Evolutionary conservation across 345 rosid genomes (phyloP), one percentile per base, ranked within the genome.

Genomic region (Ricinus communis): DNA sequence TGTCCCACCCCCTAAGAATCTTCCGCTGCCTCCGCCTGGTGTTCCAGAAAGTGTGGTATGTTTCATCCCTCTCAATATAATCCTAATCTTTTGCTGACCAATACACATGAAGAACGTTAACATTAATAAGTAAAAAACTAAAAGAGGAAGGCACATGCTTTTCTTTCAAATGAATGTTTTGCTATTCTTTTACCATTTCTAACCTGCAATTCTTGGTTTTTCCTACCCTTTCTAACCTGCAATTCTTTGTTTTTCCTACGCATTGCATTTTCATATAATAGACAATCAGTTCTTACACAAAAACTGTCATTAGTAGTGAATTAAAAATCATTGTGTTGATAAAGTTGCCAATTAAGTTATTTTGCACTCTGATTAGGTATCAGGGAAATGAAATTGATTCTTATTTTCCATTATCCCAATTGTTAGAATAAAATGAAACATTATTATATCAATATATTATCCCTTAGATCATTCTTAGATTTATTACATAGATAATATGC

Each of bases 11-110:
- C 96, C 94, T 1, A 87, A 77, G 80, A 95, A 92, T 80, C 99
- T 95, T 59, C 76, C 99, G 46, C 66, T 95, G 80, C 99, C 99
- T 68, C 99, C 99, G 51, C 82, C 87, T 1, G 98, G 99, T 67
- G 99, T 92, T 78, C 71, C 99, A 9, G 87, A 85, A 77, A 92
- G 99, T 79, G 97, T 94, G 96, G 98, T 94, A 91, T 61, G 96
- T 75, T 73, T 63, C 40, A 61, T 67, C 60, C 53, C 63, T 31
- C 68, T 30, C n/a, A n/a, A 43, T 9, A 10, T 16, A 40, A 31
- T 56, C 14, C 40, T 27, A 53, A 6, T 50, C 11, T 71, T 25
- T 50, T 24, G 47, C 43, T 15, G 8, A 58, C 6, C 3, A 2
- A 15, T n/a, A 55, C 46, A 45, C 51, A 36, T 31, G 9, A 7